phyloP scores from a whole-genome alignment of 73 alveolate species.

The Paramecium sexaurelia region DNA sequence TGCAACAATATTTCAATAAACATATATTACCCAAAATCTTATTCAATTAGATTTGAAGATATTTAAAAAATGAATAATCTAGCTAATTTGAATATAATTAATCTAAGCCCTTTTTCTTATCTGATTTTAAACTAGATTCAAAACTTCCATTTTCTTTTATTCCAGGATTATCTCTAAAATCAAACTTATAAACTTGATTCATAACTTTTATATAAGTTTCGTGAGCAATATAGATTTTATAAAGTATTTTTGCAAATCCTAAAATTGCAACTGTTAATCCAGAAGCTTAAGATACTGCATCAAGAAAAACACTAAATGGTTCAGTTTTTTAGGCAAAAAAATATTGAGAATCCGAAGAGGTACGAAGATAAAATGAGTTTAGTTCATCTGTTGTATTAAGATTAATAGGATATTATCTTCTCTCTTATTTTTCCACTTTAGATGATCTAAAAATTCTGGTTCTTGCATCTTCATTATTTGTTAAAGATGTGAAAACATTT shows the following conservation, averaged over 20 bases:
- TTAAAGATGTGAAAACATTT: background rate
- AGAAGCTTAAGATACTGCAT: conserved; percentile 14
- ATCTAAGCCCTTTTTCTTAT: background rate
- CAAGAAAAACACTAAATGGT: background rate
- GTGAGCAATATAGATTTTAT: background rate
- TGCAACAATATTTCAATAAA: background rate
- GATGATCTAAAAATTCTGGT: background rate
- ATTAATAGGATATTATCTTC: background rate
- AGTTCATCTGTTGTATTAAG: background rate
- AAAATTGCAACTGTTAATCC: conserved; percentile 10
- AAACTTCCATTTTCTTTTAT: background rate
- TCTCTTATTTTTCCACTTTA: background rate
- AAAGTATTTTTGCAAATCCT: background rate
- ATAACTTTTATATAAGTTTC: background rate
- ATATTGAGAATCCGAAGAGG: background rate
- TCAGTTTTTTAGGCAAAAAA: background rate
- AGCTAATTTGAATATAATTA: background rate
- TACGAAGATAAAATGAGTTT: background rate
- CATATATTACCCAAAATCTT: background rate
- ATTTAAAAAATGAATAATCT: background rate
- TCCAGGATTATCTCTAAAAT: background rate
- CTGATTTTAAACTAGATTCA: background rate
- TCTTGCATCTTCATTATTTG: background rate
- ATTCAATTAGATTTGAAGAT: background rate
- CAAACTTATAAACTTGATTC: conserved; percentile 16